Base-by-base conservation (phyloP, 148 eudicot genomes). In the Agrostemma githago region DNA sequence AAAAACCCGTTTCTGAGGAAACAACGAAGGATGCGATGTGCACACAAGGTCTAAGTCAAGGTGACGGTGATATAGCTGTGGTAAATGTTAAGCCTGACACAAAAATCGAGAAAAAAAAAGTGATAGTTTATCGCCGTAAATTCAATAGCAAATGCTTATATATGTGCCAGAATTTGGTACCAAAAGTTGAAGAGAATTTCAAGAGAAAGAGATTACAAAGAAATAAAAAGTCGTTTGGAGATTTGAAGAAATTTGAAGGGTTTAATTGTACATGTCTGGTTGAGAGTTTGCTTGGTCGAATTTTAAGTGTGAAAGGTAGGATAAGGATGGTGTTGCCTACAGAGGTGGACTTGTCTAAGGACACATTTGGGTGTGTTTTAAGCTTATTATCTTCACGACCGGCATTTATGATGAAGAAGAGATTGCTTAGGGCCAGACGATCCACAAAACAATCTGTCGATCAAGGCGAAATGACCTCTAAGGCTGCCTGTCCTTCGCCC, bases 131-230 rank as follows among this genome's bases (percentile, higher is more conserved):
- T 76, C 44, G 20, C 3, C 63, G 77, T 14, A 61, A 21, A 17
- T 3, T 11, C 8, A 16, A 7, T 0, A 67, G 58, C 69, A 76
- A 62, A 14, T 76, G 80, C 37, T 51, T 72, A 3, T 16, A 5
- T 16, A 37, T 42, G 61, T 72, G 83, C 61, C 48, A 48, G 42
- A 26, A 68, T 7, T 16, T 77, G 5, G 66, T 43, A 38, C 57
- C 61, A 8, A 67, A 72, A 40, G 61, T 76, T 43, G 44, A 16
- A 8, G 8, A 63, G 5, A 46, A 0, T 8, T 26, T 4, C 19
- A 80, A 66, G 70, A 80, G 20, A 42, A 76, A 21, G 43, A 77
- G 80, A 43, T 5, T 12, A 4, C 11, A 3, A 15, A 72, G 74
- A 20, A 68, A 42, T 3, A 73, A 44, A 21, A 72, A 0, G 44